Evolutionary conservation across 2,329 filamentous ascomycete genomes (phyloP).

Genomic region (Ophiostoma sp.): DNA sequence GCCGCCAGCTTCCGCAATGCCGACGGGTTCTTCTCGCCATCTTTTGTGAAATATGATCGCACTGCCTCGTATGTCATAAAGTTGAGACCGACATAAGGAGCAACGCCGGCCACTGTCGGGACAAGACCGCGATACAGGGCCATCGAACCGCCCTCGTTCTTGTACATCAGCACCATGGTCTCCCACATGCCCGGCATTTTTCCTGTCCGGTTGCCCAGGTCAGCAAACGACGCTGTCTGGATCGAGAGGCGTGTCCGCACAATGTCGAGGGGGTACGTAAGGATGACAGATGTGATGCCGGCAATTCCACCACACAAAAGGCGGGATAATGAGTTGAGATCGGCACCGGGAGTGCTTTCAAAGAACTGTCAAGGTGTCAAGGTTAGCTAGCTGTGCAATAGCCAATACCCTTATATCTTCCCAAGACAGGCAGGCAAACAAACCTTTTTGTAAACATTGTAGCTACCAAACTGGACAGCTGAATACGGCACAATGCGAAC

Average conservation of each 20-base stretch:
- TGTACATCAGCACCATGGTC: constrained; percentile 80
- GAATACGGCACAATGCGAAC: constrained; percentile 97
- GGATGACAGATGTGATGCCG: constrained; percentile 89
- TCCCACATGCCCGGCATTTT: constrained; percentile 89
- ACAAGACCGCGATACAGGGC: constrained; percentile 93
- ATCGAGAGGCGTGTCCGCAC: constrained; percentile 93
- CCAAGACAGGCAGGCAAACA: not conserved
- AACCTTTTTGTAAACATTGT: constrained; percentile 93
- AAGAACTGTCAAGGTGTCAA: constrained; percentile 55
- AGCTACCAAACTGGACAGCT: constrained; percentile 95
- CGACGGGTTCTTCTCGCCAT: constrained; percentile 78
- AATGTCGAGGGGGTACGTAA: constrained; percentile 96
- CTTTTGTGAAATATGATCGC: constrained; percentile 75
- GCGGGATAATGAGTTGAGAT: constrained; percentile 67
- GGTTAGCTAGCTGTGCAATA: not conserved
- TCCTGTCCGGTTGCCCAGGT: constrained; percentile 57
- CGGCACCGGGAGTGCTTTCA: constrained; percentile 66
- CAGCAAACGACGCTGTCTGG: constrained; percentile 92
- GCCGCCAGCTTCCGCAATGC: constrained; percentile 77
- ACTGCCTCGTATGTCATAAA: constrained; percentile 98
- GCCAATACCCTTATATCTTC: too few species aligned
- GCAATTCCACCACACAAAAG: constrained; percentile 86
- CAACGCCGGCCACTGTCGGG: constrained; percentile 90
- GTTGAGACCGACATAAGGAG: constrained; percentile 94
- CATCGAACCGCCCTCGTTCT: constrained; percentile 74